Evolutionary conservation across 2,329 filamentous ascomycete genomes (phyloP).

Genomic region (Neofusicoccum cordaticola): DNA sequence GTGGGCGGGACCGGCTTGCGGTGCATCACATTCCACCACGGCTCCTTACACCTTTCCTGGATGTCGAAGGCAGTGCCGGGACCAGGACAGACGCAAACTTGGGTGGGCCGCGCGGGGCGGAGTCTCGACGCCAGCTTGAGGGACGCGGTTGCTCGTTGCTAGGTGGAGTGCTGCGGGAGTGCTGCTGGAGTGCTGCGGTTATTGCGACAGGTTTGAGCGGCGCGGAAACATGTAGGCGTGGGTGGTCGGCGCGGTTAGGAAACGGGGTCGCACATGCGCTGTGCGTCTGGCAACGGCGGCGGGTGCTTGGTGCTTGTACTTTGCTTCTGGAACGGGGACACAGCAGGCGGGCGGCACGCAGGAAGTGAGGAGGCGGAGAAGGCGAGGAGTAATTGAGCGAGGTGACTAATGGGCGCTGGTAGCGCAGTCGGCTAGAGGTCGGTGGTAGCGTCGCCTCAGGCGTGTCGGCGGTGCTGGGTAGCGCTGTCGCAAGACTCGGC

Average conservation of each 20-base stretch:
- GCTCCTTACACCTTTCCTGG: conserved; percentile 31
- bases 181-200: background rate
- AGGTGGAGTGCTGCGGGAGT: background rate
- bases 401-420: conserved; percentile 14
- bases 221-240: background rate
- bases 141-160: background rate
- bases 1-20: conserved; percentile 29
- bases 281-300: background rate
- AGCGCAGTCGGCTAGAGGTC: conserved; percentile 19
- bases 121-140: conserved; percentile 40
- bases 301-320: background rate
- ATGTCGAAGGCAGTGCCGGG: conserved; percentile 20
- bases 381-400: background rate
- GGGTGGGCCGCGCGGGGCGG: conserved; percentile 22
- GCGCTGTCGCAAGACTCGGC: conserved; percentile 17
- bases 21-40: conserved; percentile 38
- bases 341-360: conserved; percentile 20
- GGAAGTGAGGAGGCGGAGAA: background rate
- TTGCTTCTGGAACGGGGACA: conserved; percentile 33
- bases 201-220: background rate
- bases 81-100: conserved; percentile 30
- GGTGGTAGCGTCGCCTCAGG: conserved; percentile 16
- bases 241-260: background rate
- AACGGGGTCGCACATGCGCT: background rate
- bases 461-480: conserved; percentile 16